Evolutionary conservation across 2,329 filamentous ascomycete genomes (phyloP).

Genomic region (Arthrinium phaeospermum): DNA sequence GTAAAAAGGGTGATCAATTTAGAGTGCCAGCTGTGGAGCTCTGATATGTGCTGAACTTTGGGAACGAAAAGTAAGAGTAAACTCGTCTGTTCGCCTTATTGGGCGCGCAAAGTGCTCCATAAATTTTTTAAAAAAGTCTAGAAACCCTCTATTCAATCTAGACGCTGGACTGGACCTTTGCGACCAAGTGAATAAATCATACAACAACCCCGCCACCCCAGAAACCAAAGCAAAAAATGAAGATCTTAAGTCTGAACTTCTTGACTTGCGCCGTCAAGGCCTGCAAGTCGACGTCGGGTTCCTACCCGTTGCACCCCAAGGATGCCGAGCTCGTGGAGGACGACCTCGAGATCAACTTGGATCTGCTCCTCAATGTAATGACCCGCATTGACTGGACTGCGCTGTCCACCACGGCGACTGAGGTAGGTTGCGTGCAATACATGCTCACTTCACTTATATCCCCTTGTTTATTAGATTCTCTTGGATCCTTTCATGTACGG

Average conservation of each 20-base stretch:
- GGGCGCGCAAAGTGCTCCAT: conserved; percentile 18
- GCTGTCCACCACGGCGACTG: conserved; percentile 74
- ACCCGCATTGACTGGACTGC: conserved; percentile 89
- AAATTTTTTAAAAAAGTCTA: conserved; percentile 22
- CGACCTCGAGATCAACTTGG: conserved; percentile 79
- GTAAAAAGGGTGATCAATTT: not conserved
- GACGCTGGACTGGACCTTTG: not conserved
- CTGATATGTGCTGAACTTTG: not conserved
- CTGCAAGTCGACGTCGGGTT: conserved; percentile 80
- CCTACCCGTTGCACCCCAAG: conserved; percentile 90
- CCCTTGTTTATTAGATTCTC: too few species aligned
- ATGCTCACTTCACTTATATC: not conserved
- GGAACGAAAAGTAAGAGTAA: not conserved
- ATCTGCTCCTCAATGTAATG: conserved; percentile 83
- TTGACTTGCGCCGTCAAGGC: conserved; percentile 94
- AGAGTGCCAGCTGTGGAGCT: conserved; percentile 15
- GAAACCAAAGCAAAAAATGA: conserved; percentile 65
- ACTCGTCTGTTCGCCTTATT: not conserved
- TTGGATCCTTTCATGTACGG: not conserved
- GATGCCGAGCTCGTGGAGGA: conserved; percentile 89
- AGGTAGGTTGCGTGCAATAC: conserved; percentile 59
- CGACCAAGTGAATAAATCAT: not conserved
- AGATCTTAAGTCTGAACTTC: conserved; percentile 95
- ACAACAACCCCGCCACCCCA: not conserved
- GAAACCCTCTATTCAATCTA: conserved; percentile 8